A percentile compares a stretch with the other conserved stretches of the same genome.
phyloP scores from a whole-genome alignment of 202 grass and related monocot species.

The Setaria viridis region DNA sequence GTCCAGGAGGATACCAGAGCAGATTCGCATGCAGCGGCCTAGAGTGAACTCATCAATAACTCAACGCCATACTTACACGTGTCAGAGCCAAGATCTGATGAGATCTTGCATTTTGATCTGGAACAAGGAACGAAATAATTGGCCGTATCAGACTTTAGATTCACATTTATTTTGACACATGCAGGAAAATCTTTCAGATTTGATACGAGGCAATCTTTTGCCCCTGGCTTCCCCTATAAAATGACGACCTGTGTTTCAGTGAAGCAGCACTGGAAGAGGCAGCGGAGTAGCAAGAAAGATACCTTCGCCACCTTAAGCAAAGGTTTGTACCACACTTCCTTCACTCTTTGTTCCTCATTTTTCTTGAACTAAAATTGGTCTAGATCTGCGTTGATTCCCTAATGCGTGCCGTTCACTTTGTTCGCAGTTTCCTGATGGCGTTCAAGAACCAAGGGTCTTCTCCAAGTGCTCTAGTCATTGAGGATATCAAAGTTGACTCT shows the following conservation, averaged over 20 bases:
- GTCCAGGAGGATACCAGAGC: too few species aligned
- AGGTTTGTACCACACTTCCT: neutral
- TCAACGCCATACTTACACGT: neutral
- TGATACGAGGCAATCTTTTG: neutral
- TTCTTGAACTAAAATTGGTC: neutral
- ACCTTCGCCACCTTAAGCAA: neutral
- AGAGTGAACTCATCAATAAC: neutral
- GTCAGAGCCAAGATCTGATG: neutral
- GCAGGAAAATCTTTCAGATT: conserved; percentile 19
- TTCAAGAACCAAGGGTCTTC: neutral
- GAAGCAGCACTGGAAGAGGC: neutral
- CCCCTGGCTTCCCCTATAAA: conserved; percentile 29
- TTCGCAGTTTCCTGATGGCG: neutral
- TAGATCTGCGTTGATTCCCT: too few species aligned
- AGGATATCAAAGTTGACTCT: conserved; percentile 26
- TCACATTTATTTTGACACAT: neutral
- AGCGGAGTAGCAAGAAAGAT: neutral
- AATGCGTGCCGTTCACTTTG: neutral
- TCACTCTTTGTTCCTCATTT: neutral
- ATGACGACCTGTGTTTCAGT: neutral
- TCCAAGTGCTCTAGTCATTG: conserved; percentile 39
- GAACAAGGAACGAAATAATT: neutral
- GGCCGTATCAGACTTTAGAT: neutral
- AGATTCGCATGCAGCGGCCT: neutral
- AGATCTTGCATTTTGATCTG: neutral